Percentiles rank a stretch among this genome's conserved stretches.
phyloP scores from a whole-genome alignment of 2,329 filamentous ascomycete species.

The Trichoderma cornu-damae region DNA sequence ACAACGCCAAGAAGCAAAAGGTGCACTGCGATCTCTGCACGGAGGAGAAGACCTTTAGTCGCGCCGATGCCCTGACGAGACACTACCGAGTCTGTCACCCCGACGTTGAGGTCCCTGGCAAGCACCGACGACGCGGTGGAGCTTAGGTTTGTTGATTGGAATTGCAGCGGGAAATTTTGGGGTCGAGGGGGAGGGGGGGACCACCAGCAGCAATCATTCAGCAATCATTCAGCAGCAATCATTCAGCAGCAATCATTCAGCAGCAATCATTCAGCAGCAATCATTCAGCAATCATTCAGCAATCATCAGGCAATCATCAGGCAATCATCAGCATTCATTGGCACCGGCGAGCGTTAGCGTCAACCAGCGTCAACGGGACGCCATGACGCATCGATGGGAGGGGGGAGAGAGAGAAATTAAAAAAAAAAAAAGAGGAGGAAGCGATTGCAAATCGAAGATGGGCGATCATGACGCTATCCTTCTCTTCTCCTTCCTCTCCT shows the following conservation, averaged over 20 bases:
- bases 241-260: no score
- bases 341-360: neutral
- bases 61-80: conserved; percentile 87
- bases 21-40: conserved; percentile 88
- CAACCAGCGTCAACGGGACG: conserved; percentile 9
- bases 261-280: no score
- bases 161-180: neutral
- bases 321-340: no score
- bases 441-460: conserved; percentile 16
- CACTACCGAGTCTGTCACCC: conserved; percentile 95
- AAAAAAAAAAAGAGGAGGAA: no score
- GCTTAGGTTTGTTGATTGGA: conserved; percentile 19
- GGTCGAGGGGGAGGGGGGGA: no score
- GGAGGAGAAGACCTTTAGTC: conserved; percentile 94
- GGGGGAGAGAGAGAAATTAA: no score
- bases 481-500: no score
- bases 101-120: conserved; percentile 74
- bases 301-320: no score
- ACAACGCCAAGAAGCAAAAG: conserved; percentile 91
- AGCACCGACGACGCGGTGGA: conserved; percentile 39
- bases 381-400: conserved; percentile 1
- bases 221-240: no score
- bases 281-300: no score
- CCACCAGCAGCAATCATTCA: no score
- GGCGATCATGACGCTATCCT: conserved; percentile 11